Base-by-base conservation (phyloP, 1,139 yeast species). In the Yamadazyma blattariae region DNA sequence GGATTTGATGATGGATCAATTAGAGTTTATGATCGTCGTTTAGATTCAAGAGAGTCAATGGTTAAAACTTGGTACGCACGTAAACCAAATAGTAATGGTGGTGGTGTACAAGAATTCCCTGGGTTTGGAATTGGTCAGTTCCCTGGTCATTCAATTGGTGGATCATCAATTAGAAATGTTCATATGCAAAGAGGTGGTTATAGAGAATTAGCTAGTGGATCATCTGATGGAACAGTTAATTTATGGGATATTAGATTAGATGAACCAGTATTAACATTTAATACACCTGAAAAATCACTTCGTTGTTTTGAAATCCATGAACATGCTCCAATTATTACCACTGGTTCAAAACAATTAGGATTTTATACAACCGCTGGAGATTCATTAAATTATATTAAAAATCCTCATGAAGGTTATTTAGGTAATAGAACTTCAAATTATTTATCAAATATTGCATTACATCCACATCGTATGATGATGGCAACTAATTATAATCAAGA, bases 161-260 rank as follows among this genome's bases (percentile, higher is more conserved):
- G 22, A 12, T 11, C 24, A 7, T 77, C 90, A 48, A 79, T 94
- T 33, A 70, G 83, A 36, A 88, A 86, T 47, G 80, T 90, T 2
- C 95, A 88, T 48, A 85, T 92, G 95, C 99, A 92, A 65, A 72
- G 98, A 52, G 98, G 98, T 24, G 98, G 98, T 0, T 80, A 79
- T 46, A 71, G 99, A 38, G 99, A 94, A 57, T 70, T 94, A 32
- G 85, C 84, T 3, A 81, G 92, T 50, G 97, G 87, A 0, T 76
- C 92, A 3, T 67, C 85, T 0, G 94, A 87, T 53, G 97, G 98
- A 2, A 70, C 72, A 33, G 84, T 92, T 3, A 84, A 82, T 44
- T 56, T 92, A 20, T 94, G 98, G 98, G 98, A 92, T 59, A 82
- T 92, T 25, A 69, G 98, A 39, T 54, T 66, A 28, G 74, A 78